These are phyloP conservation scores for Rhodotorula sp. DNA, from an alignment of 1,284 basidiomycete genomes.

Conservation along the genomic window DNA sequence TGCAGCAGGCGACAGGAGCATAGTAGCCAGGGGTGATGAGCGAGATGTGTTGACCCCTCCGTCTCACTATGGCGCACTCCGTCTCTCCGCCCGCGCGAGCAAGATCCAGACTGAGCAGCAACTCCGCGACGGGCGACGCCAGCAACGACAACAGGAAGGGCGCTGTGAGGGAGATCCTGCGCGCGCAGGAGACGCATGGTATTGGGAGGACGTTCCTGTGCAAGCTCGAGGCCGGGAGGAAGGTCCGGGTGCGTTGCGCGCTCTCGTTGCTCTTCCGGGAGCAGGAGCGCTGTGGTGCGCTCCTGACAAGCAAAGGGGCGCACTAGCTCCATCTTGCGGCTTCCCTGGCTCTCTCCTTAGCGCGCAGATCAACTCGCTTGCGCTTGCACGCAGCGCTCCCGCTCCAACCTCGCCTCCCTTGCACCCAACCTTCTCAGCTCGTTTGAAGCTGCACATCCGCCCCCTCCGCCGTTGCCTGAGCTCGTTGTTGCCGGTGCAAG, in stretches of 20 bases:
- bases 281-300: too few relatives aligned
- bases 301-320: too few relatives aligned
- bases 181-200: background rate
- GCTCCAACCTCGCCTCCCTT: background rate
- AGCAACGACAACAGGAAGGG: too few relatives aligned
- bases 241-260: slow-evolving; percentile 5
- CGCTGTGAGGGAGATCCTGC: slow-evolving; percentile 5
- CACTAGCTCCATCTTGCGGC: too few relatives aligned
- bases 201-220: slow-evolving; percentile 1
- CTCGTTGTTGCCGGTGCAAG: too few relatives aligned
- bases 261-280: too few relatives aligned
- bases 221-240: slow-evolving; percentile 5
- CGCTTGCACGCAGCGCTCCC: slow-evolving; percentile 21
- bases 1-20: too few relatives aligned
- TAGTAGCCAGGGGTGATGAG: too few relatives aligned
- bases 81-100: background rate
- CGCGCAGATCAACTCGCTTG: too few relatives aligned
- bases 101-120: background rate
- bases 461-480: background rate
- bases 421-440: slow-evolving; percentile 27
- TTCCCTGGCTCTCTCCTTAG: too few relatives aligned
- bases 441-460: slow-evolving; percentile 8
- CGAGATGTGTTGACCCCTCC: background rate
- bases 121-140: too few relatives aligned
- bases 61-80: background rate